Conservation (phyloP, 148 eudicot species). For the Tetragonia tetragonoides region DNA sequence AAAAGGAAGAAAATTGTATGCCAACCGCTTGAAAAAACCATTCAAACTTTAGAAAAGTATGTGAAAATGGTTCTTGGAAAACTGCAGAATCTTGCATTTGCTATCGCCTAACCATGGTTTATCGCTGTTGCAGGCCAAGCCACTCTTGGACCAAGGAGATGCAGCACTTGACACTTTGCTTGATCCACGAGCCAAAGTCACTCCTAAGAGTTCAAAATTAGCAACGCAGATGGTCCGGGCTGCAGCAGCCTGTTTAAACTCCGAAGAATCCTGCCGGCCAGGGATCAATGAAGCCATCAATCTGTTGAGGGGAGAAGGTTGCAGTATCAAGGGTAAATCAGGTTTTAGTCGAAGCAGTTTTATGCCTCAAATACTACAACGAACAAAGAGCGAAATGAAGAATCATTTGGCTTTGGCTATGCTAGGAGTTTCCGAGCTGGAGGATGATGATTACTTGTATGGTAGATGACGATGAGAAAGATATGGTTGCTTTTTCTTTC, state of each 20-base stretch:
- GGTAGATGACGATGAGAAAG: conserved; percentile 42
- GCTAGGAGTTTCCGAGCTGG: conserved; percentile 82
- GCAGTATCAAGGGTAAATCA: conserved; percentile 39
- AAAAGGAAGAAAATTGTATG: no score
- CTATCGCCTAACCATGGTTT: background rate
- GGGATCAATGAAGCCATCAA: conserved; percentile 56
- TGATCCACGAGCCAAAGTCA: conserved; percentile 60
- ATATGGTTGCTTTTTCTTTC: background rate
- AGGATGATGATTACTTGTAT: conserved; percentile 58
- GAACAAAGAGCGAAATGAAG: conserved; percentile 59
- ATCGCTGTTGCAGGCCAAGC: conserved; percentile 68
- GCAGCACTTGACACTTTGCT: conserved; percentile 39
- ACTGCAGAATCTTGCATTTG: no score
- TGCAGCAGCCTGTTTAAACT: conserved; percentile 68
- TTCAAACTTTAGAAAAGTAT: no score
- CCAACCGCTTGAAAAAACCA: no score
- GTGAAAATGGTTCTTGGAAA: no score
- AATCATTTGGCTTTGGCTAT: conserved; percentile 85
- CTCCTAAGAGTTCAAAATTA: conserved; percentile 47
- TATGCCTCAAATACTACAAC: conserved; percentile 37
- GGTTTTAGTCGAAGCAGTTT: conserved; percentile 33
- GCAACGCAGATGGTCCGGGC: conserved; percentile 68
- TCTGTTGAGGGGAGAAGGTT: conserved; percentile 55
- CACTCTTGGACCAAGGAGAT: conserved; percentile 70
- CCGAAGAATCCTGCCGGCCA: conserved; percentile 72